phyloP scores from a whole-genome alignment of 345 rosid species.

The Aegle marmelos region DNA sequence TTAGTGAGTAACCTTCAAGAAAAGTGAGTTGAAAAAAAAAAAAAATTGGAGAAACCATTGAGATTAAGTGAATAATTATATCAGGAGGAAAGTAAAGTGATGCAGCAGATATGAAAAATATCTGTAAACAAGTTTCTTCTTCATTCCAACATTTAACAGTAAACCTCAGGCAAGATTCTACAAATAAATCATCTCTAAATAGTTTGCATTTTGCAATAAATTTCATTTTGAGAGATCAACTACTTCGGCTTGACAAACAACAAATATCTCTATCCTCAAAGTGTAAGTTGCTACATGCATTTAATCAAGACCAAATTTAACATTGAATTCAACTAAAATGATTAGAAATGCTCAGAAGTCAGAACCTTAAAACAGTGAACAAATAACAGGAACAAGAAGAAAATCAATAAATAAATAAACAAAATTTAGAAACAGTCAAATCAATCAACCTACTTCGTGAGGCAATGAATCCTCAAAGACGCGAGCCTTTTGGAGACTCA shows the following conservation, averaged over 20 bases:
- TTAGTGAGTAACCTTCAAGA: slow-evolving; percentile 2
- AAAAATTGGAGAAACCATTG: background rate
- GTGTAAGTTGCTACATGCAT: background rate
- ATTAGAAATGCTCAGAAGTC: background rate
- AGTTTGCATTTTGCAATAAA: background rate
- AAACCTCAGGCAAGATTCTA: background rate
- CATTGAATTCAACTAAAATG: background rate
- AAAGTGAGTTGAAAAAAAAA: background rate
- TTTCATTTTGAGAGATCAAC: background rate
- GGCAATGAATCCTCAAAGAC: slow-evolving; percentile 54
- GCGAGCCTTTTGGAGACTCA: slow-evolving; percentile 91
- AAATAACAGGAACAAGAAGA: background rate
- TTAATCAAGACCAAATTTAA: background rate
- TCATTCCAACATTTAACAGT: background rate
- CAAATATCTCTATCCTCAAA: background rate
- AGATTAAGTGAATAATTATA: background rate
- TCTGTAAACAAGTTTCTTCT: background rate
- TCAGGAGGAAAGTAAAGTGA: background rate
- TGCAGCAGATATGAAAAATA: background rate
- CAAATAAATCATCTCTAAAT: background rate
- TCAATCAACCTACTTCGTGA: slow-evolving; percentile 34
- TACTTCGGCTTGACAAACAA: background rate
- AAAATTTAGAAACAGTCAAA: background rate
- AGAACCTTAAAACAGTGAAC: background rate
- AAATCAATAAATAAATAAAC: background rate